Evolutionary conservation across 495 filamentous ascomycete species (phyloP).

Genomic region (Wilcoxina mikolae): DNA sequence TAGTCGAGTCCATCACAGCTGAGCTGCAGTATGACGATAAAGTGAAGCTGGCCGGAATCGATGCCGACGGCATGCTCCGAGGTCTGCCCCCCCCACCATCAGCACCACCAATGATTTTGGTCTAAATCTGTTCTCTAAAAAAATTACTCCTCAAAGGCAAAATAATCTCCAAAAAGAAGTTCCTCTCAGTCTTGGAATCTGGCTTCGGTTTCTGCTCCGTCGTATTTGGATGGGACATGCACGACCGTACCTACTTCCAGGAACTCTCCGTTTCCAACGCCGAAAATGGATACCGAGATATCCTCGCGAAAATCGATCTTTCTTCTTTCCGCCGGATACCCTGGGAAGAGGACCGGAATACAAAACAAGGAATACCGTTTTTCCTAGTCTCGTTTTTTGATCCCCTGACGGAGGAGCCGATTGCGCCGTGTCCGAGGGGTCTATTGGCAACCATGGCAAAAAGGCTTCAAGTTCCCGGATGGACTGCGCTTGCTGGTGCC

Average conservation of each 20-base stretch:
- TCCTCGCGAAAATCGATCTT: conserved; percentile 73
- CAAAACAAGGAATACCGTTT: conserved; percentile 48
- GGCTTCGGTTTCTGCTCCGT: conserved; percentile 97
- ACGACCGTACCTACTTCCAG: conserved; percentile 72
- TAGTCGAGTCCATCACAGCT: conserved; percentile 46
- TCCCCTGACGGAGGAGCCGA: conserved; percentile 49
- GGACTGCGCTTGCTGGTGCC: conserved; percentile 83
- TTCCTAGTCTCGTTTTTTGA: conserved; percentile 82
- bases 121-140: no score
- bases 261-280: conserved; percentile 83
- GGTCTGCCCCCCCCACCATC: conserved; percentile 28
- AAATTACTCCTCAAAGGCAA: conserved; percentile 47
- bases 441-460: conserved; percentile 52
- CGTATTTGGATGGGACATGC: conserved; percentile 97
- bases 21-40: conserved; percentile 60
- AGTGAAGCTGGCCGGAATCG: conserved; percentile 83
- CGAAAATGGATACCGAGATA: conserved; percentile 81
- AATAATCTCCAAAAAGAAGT: conserved; percentile 90
- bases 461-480: conserved; percentile 48
- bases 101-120: neutral
- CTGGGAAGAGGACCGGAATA: conserved; percentile 58
- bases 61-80: conserved; percentile 79
- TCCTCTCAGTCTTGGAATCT: conserved; percentile 62
- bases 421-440: conserved; percentile 72
- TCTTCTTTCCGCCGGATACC: conserved; percentile 75